Conservation (phyloP, 129 eudicot genomes). For the Chrysanthemum lavandulifolium region DNA sequence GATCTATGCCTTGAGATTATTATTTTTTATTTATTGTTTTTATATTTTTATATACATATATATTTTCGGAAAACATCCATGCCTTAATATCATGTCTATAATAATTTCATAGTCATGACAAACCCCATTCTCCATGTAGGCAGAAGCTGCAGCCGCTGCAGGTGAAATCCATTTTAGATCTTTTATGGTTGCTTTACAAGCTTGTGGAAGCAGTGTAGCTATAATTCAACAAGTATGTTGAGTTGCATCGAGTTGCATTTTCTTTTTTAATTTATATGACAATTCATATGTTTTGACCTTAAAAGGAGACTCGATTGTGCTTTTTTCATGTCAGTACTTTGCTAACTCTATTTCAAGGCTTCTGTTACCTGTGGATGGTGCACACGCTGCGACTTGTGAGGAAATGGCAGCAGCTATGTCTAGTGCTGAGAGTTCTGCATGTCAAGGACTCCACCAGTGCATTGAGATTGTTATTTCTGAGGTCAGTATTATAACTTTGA, state of each 20-base stretch:
- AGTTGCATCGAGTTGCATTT: slow-evolving; percentile 18
- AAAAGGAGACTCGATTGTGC: background rate
- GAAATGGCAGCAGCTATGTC: slow-evolving; percentile 93
- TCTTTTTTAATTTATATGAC: slow-evolving; percentile 5
- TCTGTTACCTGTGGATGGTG: slow-evolving; percentile 90
- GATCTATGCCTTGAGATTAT: slow-evolving; percentile 1
- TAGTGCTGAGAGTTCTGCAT: slow-evolving; percentile 77
- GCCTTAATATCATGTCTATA: background rate
- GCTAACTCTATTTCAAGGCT: slow-evolving; percentile 76
- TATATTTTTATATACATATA: no score
- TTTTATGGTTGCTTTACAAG: slow-evolving; percentile 92
- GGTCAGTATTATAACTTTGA: slow-evolving; percentile 34
- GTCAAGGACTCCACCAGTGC: slow-evolving; percentile 92
- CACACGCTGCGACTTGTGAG: slow-evolving; percentile 87
- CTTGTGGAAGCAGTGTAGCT: slow-evolving; percentile 96
- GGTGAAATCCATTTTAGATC: slow-evolving; percentile 88
- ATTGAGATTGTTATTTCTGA: slow-evolving; percentile 88
- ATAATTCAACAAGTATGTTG: slow-evolving; percentile 83
- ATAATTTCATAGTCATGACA: slow-evolving; percentile 16
- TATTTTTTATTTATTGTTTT: no score
- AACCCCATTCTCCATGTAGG: slow-evolving; percentile 46
- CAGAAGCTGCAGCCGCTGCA: slow-evolving; percentile 88
- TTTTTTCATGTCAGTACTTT: slow-evolving; percentile 56
- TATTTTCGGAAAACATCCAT: no score
- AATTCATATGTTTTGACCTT: background rate